Conservation (phyloP, 2,329 filamentous ascomycete species). For the Hypoxylon sp. region DNA sequence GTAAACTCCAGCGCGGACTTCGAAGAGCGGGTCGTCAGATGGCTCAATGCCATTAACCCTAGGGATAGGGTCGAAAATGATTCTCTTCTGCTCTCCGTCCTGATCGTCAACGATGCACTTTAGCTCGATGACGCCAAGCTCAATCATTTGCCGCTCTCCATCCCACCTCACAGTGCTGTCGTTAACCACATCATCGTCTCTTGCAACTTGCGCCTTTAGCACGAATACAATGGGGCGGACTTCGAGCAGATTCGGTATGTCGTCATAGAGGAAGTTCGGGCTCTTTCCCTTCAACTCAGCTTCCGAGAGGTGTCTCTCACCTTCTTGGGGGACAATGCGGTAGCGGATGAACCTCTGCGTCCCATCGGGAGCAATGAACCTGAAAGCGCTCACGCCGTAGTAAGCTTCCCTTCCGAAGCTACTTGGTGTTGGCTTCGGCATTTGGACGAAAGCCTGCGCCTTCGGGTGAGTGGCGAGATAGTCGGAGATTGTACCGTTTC, state of each 20-base stretch:
- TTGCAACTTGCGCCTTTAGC: slow-evolving; percentile 30
- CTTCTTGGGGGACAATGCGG: slow-evolving; percentile 23
- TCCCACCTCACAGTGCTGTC: slow-evolving; percentile 34
- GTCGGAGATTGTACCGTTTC: slow-evolving; percentile 12
- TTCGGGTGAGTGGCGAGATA: slow-evolving; percentile 28
- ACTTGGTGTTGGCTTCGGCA: slow-evolving; percentile 25
- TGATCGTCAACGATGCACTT: slow-evolving; percentile 12
- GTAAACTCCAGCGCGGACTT: slow-evolving; percentile 69
- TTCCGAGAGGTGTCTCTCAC: slow-evolving; percentile 19
- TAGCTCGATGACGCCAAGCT: slow-evolving; percentile 21
- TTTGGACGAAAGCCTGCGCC: slow-evolving; percentile 23
- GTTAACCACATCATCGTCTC: slow-evolving; percentile 21
- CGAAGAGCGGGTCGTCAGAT: slow-evolving; percentile 65
- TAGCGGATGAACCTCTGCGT: slow-evolving; percentile 28
- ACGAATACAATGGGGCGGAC: slow-evolving; percentile 19
- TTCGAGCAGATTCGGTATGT: slow-evolving; percentile 10
- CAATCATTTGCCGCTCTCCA: slow-evolving; percentile 16
- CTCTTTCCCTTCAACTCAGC: slow-evolving; percentile 12
- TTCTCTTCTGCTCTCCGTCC: slow-evolving; percentile 53
- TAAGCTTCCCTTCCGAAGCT: slow-evolving; percentile 30
- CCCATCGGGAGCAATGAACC: slow-evolving; percentile 17
- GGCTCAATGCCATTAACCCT: slow-evolving; percentile 35
- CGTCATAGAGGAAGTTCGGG: slow-evolving; percentile 19
- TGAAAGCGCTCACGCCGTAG: slow-evolving; percentile 35
- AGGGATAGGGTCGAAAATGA: slow-evolving; percentile 69